Conservation (phyloP, 139 green algal species). For the Pycnococcus provasolii region DNA sequence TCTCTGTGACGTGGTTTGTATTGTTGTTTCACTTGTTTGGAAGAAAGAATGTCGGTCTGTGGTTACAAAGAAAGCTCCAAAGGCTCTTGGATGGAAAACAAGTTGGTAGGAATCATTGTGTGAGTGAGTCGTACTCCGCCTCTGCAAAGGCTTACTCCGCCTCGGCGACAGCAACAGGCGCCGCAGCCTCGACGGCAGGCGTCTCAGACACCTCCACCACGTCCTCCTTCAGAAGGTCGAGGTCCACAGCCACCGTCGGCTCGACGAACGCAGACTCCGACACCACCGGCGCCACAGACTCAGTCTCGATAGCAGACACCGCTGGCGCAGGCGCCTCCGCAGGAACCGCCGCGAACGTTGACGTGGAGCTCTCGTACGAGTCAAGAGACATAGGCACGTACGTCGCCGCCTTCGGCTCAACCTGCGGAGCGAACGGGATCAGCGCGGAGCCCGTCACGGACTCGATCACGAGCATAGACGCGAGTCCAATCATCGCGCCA, state of each 20-base stretch:
- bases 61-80: background rate
- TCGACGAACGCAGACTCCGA: background rate
- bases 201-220: background rate
- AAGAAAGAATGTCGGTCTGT: background rate
- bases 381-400: no score
- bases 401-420: background rate
- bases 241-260: no score
- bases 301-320: background rate
- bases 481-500: slow-evolving; percentile 47
- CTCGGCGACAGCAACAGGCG: background rate
- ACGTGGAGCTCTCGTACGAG: background rate
- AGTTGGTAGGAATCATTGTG: background rate
- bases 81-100: background rate
- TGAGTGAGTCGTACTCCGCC: background rate
- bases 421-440: background rate
- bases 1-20: background rate
- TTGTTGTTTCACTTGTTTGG: background rate
- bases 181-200: background rate
- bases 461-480: slow-evolving; percentile 17
- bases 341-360: slow-evolving; percentile 7
- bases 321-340: background rate
- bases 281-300: background rate
- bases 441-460: background rate
- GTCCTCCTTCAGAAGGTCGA: no score
- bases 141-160: background rate